These are phyloP conservation scores for Stephanodiscus triporus DNA, from an alignment of 108 stramenopile species.

Conservation along the genomic window DNA sequence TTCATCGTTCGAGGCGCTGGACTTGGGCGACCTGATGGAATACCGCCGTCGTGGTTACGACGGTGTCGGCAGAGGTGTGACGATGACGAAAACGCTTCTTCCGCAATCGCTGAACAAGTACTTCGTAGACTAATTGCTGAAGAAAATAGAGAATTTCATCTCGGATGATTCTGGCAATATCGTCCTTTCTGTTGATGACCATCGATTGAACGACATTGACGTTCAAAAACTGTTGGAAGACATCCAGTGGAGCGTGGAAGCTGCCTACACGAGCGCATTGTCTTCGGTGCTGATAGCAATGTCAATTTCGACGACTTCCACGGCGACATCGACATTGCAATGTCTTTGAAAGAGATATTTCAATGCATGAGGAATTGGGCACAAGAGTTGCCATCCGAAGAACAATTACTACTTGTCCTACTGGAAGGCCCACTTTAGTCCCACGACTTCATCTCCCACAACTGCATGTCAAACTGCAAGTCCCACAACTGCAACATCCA, in stretches of 20 bases:
- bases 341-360: conserved; percentile 28
- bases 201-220: conserved; percentile 6
- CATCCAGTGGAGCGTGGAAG: conserved; percentile 33
- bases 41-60: conserved; percentile 55
- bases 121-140: conserved; percentile 12
- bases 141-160: conserved; percentile 32
- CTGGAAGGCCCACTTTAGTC: too few species aligned
- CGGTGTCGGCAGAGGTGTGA: not conserved
- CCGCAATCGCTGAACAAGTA: conserved; percentile 53
- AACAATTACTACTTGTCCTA: conserved; percentile 24
- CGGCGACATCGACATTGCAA: conserved; percentile 24
- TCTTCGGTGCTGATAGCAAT: conserved; percentile 9
- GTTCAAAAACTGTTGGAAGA: conserved; percentile 10
- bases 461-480: too few species aligned
- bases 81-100: conserved; percentile 10
- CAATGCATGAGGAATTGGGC: conserved; percentile 29
- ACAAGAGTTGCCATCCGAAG: not conserved
- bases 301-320: conserved; percentile 23
- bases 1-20: too few species aligned
- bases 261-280: conserved; percentile 25
- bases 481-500: too few species aligned
- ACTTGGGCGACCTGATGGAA: conserved; percentile 91
- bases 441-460: too few species aligned
- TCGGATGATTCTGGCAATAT: conserved; percentile 17
- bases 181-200: conserved; percentile 8